Base-by-base conservation (phyloP, 192 early-diverging fungal genomes). In the Mortierella antarctica region DNA sequence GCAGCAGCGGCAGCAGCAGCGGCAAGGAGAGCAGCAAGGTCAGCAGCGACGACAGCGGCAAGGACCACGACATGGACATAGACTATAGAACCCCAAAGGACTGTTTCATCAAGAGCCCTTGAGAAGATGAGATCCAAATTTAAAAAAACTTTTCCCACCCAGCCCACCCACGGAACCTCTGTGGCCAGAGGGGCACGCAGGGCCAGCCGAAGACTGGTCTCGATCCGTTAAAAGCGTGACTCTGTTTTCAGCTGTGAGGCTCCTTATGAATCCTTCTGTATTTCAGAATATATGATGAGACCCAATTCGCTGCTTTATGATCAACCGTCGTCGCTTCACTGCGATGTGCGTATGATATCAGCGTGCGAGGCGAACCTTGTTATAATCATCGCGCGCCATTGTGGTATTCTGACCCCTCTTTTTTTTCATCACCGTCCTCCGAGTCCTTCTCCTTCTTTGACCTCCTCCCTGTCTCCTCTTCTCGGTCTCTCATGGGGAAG, bases 291-390 rank as follows among this genome's bases (percentile, higher is more conserved):
- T 4, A 74, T 74, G 71, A 74, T 74, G 71, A 74, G 45, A 66
- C 57, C 48, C 71, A 65, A 14, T 61, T 70, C 68, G 57, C 63
- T 66, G 44, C 49, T 50, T 59, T 65, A 65, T 74, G 71, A 74
- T 74, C 59, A 74, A 74, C 71, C 59, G 71, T 74, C 71, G 71
- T 74, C 57, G 20, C 8, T 40, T 31, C 52, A 12, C 9, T 14
- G 42, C 46, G 55, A 74, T 74, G 71, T 66, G 71, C 71, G 59
- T 74, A 74, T 31, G 71, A 74, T 66, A 50, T 58, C 46, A 74
- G 71, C 58, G 64, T 74, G 71, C 71, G 71, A 74, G 71, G 71
- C 71, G 68, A 67, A 74, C 71, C 71, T 74, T 74, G 71, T 74
- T 66, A 74, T 58, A 69, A 58, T 52, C 62, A 74, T 74, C 71